A percentile compares a stretch with the other conserved stretches of the same genome.
Conservation (phyloP, 208 protist species). For the Tetramitus jugosus region DNA sequence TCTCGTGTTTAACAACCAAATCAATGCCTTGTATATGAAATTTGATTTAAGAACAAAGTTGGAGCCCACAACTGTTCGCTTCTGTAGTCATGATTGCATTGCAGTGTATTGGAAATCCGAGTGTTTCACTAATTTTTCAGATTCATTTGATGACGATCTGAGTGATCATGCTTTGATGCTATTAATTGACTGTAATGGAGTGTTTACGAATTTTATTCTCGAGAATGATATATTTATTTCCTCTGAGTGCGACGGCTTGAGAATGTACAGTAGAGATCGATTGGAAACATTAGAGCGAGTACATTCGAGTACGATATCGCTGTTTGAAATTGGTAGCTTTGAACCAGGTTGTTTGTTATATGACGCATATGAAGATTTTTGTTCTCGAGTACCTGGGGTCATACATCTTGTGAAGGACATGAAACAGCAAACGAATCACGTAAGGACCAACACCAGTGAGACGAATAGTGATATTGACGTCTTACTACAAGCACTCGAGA, state of each 20-base stretch:
- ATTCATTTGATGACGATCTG: neutral
- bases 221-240: neutral
- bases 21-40: too few relatives aligned
- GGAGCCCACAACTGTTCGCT: neutral
- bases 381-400: too few relatives aligned
- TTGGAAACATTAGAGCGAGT: conserved; percentile 5
- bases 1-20: too few relatives aligned
- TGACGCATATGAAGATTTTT: conserved; percentile 21
- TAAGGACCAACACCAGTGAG: neutral
- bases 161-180: too few relatives aligned
- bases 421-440: too few relatives aligned
- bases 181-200: conserved; percentile 11
- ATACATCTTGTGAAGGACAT: too few relatives aligned
- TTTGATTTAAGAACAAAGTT: too few relatives aligned
- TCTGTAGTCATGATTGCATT: neutral
- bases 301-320: neutral
- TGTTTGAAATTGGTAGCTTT: conserved; percentile 22
- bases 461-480: conserved; percentile 8
- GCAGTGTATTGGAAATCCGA: neutral
- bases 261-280: neutral
- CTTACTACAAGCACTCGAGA: neutral
- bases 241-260: neutral
- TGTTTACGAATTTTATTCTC: neutral
- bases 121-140: neutral
- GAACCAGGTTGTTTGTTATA: neutral